Percentiles rank a stretch among this genome's conserved stretches.
These are phyloP conservation scores for Boletus coccyginus DNA, from an alignment of 768 basidiomycete genomes.

Conservation along the genomic window DNA sequence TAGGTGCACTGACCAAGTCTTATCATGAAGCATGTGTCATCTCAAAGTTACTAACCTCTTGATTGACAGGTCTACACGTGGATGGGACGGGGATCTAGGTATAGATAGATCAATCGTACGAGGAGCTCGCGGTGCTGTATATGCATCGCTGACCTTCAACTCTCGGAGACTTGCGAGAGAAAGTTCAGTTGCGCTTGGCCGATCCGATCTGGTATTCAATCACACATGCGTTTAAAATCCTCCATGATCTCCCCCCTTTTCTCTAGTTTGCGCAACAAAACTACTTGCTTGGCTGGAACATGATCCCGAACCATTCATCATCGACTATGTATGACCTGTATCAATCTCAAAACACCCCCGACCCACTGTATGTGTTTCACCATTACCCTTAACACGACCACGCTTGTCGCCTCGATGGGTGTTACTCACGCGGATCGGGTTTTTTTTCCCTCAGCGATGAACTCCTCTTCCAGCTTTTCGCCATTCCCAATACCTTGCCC, in stretches of 20 bases:
- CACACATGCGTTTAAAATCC: background rate
- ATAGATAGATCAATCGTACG: background rate
- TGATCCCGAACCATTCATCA: background rate
- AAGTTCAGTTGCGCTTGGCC: background rate
- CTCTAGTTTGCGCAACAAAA: background rate
- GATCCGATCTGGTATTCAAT: background rate
- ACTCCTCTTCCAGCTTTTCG: slow-evolving; percentile 10
- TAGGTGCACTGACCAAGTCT: background rate
- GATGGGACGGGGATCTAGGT: background rate
- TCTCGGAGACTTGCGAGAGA: background rate
- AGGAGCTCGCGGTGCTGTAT: background rate
- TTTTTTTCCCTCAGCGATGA: slow-evolving; percentile 9
- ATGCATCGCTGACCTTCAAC: slow-evolving; percentile 7
- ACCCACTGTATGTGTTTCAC: slow-evolving; percentile 12
- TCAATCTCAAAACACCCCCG: background rate
- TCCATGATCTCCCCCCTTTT: background rate
- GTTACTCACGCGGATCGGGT: background rate
- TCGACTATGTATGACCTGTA: background rate
- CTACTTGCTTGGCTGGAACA: background rate
- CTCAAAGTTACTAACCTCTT: background rate
- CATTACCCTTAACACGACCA: background rate
- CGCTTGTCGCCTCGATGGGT: background rate
- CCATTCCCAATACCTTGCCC: background rate
- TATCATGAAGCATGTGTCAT: background rate
- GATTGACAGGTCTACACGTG: background rate